Conservation (phyloP, 345 rosid genomes). For the sweet orange (Citrus sinensis) region DNA sequence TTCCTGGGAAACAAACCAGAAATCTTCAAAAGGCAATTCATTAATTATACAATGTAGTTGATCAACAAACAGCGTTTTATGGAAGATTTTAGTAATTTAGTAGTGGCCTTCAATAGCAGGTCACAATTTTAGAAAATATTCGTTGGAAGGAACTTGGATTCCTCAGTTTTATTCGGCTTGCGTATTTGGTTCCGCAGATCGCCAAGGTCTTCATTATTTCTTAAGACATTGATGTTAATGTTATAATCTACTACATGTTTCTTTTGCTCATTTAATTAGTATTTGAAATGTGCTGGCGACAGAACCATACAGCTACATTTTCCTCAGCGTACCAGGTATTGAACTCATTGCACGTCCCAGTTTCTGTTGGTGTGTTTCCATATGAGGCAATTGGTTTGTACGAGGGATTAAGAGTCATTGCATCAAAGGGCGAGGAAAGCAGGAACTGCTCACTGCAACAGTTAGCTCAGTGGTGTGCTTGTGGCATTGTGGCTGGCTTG, state of each 20-base stretch:
- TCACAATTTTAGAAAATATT: slow-evolving; percentile 29
- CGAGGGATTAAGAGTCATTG: slow-evolving; percentile 35
- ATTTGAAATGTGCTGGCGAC: neutral
- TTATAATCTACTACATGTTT: neutral
- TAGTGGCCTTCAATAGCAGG: slow-evolving; percentile 14
- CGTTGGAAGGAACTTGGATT: slow-evolving; percentile 36
- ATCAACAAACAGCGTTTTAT: too few relatives aligned
- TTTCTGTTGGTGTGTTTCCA: slow-evolving; percentile 17
- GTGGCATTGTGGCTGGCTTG: slow-evolving; percentile 33
- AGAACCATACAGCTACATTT: slow-evolving; percentile 30
- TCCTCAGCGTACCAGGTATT: slow-evolving; percentile 28
- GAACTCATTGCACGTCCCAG: slow-evolving; percentile 28
- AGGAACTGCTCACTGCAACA: slow-evolving; percentile 16
- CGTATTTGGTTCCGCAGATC: slow-evolving; percentile 29
- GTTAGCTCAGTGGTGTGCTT: slow-evolving; percentile 15
- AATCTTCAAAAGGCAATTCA: neutral
- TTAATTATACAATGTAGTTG: too few relatives aligned
- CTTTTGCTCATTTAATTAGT: neutral
- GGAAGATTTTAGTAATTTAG: neutral
- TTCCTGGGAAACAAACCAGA: neutral
- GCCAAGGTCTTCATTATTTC: slow-evolving; percentile 18
- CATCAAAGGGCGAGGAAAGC: slow-evolving; percentile 37
- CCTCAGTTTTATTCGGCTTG: slow-evolving; percentile 30
- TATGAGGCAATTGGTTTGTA: slow-evolving; percentile 38
- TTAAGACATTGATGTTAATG: neutral